Conservation (phyloP, 2,329 filamentous ascomycete genomes). For the Colletotrichum liaoningense region DNA sequence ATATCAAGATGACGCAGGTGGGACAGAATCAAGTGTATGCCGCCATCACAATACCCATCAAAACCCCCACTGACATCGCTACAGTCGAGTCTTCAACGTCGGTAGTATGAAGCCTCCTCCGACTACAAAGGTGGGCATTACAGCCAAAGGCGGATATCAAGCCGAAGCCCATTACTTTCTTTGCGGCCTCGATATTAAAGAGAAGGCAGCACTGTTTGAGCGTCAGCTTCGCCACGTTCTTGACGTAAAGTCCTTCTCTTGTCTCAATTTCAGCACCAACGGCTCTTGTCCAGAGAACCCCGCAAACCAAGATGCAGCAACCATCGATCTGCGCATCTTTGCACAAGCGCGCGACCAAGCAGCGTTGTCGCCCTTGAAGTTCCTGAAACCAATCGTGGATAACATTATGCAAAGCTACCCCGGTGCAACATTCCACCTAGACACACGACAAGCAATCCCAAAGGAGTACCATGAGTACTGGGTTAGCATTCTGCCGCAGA, state of each 20-base stretch:
- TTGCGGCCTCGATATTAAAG: conserved; percentile 54
- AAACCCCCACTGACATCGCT: background rate
- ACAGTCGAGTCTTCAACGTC: conserved; percentile 35
- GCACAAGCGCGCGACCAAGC: conserved; percentile 55
- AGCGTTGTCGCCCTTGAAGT: conserved; percentile 47
- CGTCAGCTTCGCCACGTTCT: conserved; percentile 50
- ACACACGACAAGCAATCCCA: conserved; percentile 45
- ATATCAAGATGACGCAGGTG: conserved; percentile 58
- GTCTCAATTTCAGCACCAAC: conserved; percentile 48
- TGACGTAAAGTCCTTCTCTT: conserved; percentile 46
- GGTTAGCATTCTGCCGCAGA: conserved; percentile 40
- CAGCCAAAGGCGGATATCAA: conserved; percentile 56
- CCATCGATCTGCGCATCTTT: conserved; percentile 59
- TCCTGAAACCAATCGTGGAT: conserved; percentile 52
- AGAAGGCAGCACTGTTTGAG: conserved; percentile 57
- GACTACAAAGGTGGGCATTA: conserved; percentile 55
- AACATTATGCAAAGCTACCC: conserved; percentile 56
- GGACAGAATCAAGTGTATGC: conserved; percentile 41
- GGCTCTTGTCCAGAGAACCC: conserved; percentile 51
- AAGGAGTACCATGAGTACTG: conserved; percentile 41
- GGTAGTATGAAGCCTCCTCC: conserved; percentile 44
- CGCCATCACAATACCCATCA: no score
- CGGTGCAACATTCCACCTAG: conserved; percentile 50
- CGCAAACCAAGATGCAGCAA: conserved; percentile 57
- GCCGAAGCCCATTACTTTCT: conserved; percentile 58